Percentiles rank a stretch among this genome's conserved stretches.
Evolutionary conservation across 2,329 filamentous ascomycete genomes (phyloP).

Genomic region (Harringtonia lauricola): DNA sequence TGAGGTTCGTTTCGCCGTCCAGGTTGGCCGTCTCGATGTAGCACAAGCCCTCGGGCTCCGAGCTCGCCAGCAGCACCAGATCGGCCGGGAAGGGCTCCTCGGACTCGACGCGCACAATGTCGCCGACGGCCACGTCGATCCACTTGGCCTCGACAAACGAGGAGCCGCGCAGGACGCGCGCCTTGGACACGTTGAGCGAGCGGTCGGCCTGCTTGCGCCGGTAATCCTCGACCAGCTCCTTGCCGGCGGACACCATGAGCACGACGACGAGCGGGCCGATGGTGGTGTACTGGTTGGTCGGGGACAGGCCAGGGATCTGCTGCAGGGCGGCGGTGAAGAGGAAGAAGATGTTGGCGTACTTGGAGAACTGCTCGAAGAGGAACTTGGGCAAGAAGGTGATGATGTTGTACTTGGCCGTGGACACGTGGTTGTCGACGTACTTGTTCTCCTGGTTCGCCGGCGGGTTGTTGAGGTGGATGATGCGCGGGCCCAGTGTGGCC

Average conservation of each 20-base stretch:
- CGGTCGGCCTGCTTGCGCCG: slow-evolving; percentile 80
- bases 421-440: slow-evolving; percentile 93
- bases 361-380: slow-evolving; percentile 95
- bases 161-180: slow-evolving; percentile 72
- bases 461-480: slow-evolving; percentile 94
- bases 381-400: slow-evolving; percentile 94
- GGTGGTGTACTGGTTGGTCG: slow-evolving; percentile 91
- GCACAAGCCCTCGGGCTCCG: slow-evolving; percentile 92
- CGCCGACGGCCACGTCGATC: slow-evolving; percentile 87
- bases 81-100: slow-evolving; percentile 94
- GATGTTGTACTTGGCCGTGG: slow-evolving; percentile 93
- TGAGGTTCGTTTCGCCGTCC: slow-evolving; percentile 95
- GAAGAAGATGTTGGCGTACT: slow-evolving; percentile 99
- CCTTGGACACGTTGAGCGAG: slow-evolving; percentile 77
- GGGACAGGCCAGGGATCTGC: slow-evolving; percentile 89
- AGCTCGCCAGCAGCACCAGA: slow-evolving; percentile 82
- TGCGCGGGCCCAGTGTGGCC: slow-evolving; percentile 77
- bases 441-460: slow-evolving; percentile 83
- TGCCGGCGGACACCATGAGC: slow-evolving; percentile 85
- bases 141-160: slow-evolving; percentile 80
- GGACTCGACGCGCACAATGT: slow-evolving; percentile 85
- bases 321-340: slow-evolving; percentile 90
- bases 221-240: slow-evolving; percentile 90
- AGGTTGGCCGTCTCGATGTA: slow-evolving; percentile 98
- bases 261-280: slow-evolving; percentile 90